A percentile compares a stretch with the other conserved stretches of the same genome.
Evolutionary conservation across 1,139 yeast genomes (phyloP).

Genomic region (Zygosaccharomyces sapae): DNA sequence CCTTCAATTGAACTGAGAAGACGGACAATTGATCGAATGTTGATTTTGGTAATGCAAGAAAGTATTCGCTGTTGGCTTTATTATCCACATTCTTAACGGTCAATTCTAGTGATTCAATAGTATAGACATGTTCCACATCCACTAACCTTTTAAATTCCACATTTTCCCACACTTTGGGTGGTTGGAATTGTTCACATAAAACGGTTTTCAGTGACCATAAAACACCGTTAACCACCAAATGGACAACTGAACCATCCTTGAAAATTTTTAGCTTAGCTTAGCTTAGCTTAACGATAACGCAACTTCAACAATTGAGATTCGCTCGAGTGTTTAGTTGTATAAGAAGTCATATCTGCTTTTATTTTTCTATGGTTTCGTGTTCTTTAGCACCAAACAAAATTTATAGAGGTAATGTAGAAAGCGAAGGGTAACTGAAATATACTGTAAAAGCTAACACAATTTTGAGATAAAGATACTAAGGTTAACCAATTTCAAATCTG

Average conservation of each 20-base stretch:
- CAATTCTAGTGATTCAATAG: conserved; percentile 57
- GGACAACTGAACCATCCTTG: conserved; percentile 11
- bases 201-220: conserved; percentile 10
- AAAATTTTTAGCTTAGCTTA: neutral
- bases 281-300: neutral
- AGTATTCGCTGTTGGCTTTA: conserved; percentile 54
- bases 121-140: conserved; percentile 65
- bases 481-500: neutral
- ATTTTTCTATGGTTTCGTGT: conserved; percentile 2
- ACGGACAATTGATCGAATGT: conserved; percentile 46
- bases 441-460: neutral
- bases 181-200: conserved; percentile 20
- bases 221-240: conserved; percentile 14
- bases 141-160: conserved; percentile 41
- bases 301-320: neutral
- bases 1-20: conserved; percentile 42
- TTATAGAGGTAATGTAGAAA: neutral
- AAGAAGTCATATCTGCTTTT: neutral
- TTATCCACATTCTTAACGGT: conserved; percentile 56
- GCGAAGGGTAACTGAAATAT: conserved; percentile 5
- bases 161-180: conserved; percentile 38
- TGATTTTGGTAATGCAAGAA: conserved; percentile 46
- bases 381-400: neutral
- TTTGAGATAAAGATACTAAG: neutral
- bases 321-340: neutral